These are phyloP conservation scores for Fusarium falciforme DNA, from an alignment of 2,329 filamentous ascomycete species.

Conservation along the genomic window DNA sequence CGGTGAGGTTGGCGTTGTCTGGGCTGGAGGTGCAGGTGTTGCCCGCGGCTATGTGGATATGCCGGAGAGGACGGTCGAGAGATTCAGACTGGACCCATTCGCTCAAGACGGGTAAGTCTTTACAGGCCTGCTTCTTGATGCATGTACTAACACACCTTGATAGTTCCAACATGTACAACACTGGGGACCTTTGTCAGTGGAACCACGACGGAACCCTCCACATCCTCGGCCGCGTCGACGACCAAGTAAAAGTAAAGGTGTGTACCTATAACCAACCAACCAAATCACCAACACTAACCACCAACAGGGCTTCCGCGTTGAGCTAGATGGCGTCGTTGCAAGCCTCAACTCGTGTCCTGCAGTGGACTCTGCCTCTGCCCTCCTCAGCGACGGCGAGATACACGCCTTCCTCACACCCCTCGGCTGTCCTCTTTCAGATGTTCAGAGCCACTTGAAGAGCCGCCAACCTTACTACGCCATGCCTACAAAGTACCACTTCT, in stretches of 20 bases:
- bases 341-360: constrained; percentile 58
- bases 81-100: constrained; percentile 64
- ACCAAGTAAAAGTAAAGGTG: constrained; percentile 69
- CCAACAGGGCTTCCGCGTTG: constrained; percentile 64
- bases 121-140: too few species aligned
- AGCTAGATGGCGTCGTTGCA: constrained; percentile 66
- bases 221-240: constrained; percentile 67
- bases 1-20: constrained; percentile 65
- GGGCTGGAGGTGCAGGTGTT: constrained; percentile 65
- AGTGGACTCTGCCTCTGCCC: constrained; percentile 58
- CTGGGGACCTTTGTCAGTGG: constrained; percentile 68
- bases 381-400: constrained; percentile 60
- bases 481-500: constrained; percentile 57
- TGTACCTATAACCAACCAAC: background rate
- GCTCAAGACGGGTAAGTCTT: constrained; percentile 58
- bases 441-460: constrained; percentile 54
- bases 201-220: constrained; percentile 62
- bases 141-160: background rate
- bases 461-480: constrained; percentile 67
- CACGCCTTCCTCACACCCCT: constrained; percentile 61
- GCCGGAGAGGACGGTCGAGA: constrained; percentile 60
- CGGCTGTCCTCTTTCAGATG: constrained; percentile 47
- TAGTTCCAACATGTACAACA: constrained; percentile 66
- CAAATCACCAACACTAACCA: background rate
- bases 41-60: constrained; percentile 67